Percentiles rank a stretch among this genome's conserved stretches.
Conservation (phyloP, 108 stramenopile genomes). For the Discostella stelligeroides region DNA sequence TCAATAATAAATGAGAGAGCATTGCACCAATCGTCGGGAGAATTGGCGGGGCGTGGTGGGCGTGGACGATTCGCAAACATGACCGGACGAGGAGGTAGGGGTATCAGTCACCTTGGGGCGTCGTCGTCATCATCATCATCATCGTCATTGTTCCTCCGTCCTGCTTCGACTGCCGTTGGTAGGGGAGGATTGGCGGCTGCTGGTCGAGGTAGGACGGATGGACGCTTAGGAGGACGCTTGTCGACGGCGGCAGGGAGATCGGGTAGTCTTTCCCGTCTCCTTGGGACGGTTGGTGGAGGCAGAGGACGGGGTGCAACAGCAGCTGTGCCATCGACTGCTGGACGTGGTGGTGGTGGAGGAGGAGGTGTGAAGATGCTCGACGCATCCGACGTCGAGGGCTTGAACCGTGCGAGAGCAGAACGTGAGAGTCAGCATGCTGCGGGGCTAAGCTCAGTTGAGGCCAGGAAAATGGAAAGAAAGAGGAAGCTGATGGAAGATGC, state of each 20-base stretch:
- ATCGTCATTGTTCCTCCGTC: too few species aligned
- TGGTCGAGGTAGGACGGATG: constrained; percentile 21
- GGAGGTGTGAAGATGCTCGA: constrained; percentile 88
- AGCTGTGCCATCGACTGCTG: too few species aligned
- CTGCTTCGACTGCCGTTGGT: neutral
- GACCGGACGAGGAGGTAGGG: neutral
- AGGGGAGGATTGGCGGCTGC: constrained; percentile 12
- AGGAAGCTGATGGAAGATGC: constrained; percentile 73
- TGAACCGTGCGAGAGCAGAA: constrained; percentile 50
- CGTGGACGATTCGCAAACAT: neutral
- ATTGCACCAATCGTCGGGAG: neutral
- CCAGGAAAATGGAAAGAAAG: constrained; percentile 46
- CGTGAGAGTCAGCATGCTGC: constrained; percentile 33
- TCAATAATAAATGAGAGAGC: too few species aligned
- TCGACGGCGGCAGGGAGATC: constrained; percentile 50
- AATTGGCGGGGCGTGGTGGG: neutral
- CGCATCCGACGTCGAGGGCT: constrained; percentile 59
- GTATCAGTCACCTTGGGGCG: neutral
- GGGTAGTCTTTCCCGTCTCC: constrained; percentile 33
- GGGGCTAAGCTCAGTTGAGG: constrained; percentile 14
- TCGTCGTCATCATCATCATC: neutral
- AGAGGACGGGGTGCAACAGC: constrained; percentile 19
- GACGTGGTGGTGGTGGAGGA: constrained; percentile 35
- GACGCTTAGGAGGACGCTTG: constrained; percentile 23
- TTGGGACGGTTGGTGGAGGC: constrained; percentile 17